phyloP scores from a whole-genome alignment of 208 protist species.

The Acanthamoeba triangularis region DNA sequence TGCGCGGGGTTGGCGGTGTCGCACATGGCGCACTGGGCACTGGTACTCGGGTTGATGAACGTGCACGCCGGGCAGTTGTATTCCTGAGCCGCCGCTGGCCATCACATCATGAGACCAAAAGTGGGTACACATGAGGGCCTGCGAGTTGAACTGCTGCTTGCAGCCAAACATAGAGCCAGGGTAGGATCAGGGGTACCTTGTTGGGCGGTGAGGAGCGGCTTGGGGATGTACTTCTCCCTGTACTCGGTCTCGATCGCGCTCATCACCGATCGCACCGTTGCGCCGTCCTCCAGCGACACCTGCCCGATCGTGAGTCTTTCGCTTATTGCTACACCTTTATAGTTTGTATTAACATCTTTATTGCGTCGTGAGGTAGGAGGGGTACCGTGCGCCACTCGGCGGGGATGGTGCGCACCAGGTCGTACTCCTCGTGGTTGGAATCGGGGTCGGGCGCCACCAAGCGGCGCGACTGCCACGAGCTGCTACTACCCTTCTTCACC shows the following conservation, averaged over 20 bases:
- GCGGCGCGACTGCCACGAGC: neutral
- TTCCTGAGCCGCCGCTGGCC: neutral
- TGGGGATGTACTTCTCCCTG: neutral
- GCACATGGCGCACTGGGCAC: neutral
- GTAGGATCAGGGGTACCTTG: neutral
- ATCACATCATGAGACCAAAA: neutral
- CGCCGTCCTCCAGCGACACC: neutral
- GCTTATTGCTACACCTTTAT: no score
- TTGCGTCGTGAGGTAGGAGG: no score
- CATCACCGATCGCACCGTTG: neutral
- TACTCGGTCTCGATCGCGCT: conserved; percentile 38
- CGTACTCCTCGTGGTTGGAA: neutral
- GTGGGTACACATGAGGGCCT: neutral
- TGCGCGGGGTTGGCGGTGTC: neutral
- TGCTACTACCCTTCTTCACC: neutral
- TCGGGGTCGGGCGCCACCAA: neutral
- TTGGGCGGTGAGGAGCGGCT: neutral
- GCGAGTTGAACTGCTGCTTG: neutral
- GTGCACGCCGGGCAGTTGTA: conserved; percentile 38
- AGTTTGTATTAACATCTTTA: no score
- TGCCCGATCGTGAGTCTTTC: no score
- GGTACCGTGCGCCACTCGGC: conserved; percentile 19
- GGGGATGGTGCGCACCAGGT: conserved; percentile 5
- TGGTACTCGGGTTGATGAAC: neutral
- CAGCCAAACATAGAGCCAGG: neutral